These are phyloP conservation scores for Dissophora ornata DNA, from an alignment of 192 early-diverging fungal species.

Conservation along the genomic window DNA sequence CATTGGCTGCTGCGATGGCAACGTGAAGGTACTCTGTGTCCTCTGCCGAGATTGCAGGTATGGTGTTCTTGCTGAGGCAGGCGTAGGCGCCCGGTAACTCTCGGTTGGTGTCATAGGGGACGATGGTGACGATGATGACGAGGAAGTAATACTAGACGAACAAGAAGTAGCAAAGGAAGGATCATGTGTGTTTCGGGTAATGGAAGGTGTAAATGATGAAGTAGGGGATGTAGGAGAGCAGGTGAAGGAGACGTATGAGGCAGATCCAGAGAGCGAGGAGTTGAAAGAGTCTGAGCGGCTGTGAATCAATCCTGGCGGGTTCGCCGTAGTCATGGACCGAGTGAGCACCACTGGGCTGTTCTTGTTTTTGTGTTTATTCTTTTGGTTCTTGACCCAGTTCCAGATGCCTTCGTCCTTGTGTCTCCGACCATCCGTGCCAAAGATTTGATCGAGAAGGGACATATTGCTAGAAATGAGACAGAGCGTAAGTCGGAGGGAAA, in stretches of 20 bases:
- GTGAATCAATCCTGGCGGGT: neutral
- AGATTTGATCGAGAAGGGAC: slow-evolving; percentile 38
- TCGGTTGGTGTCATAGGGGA: slow-evolving; percentile 1
- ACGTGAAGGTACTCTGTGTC: slow-evolving; percentile 1
- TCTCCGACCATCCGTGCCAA: slow-evolving; percentile 45
- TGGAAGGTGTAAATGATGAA: slow-evolving; percentile 10
- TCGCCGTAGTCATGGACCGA: neutral
- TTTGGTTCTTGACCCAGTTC: slow-evolving; percentile 46
- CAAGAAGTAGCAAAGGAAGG: neutral
- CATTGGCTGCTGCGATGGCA: neutral
- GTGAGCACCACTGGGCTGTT: neutral
- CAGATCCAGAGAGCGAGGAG: neutral
- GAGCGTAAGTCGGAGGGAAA: neutral
- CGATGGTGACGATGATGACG: neutral
- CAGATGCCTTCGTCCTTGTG: slow-evolving; percentile 43
- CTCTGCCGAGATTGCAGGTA: slow-evolving; percentile 13
- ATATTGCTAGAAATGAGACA: slow-evolving; percentile 16
- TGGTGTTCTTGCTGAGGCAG: neutral
- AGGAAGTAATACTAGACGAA: neutral
- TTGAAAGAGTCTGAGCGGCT: neutral
- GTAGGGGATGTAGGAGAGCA: slow-evolving; percentile 27
- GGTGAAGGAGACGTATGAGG: slow-evolving; percentile 1
- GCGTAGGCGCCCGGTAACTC: neutral
- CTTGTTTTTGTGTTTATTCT: slow-evolving; percentile 3
- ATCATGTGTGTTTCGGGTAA: neutral